Base-by-base conservation (phyloP, 2,329 filamentous ascomycete genomes). In the Bipolaris victoriae region DNA sequence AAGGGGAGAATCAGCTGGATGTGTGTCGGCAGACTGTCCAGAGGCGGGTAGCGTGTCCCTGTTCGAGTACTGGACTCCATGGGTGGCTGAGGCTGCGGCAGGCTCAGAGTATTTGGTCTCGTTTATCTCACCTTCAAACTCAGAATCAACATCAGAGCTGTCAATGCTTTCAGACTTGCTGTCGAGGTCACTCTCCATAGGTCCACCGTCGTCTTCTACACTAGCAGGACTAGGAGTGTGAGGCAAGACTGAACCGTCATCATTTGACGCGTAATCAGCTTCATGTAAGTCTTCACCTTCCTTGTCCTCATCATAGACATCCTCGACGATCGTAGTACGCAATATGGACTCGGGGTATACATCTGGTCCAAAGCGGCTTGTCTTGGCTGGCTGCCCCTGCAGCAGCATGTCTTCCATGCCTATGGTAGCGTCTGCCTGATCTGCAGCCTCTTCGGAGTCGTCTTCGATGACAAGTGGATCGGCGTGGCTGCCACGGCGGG, bases 401-500 rank as follows among this genome's bases (percentile, higher is more conserved):
- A 57, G 35, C 29, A 64, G 29, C 22, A 56, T 44, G 5, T 46
- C 35, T 22, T 64, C 57, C 10, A 52, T 55, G 11, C 56, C 57
- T 50, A 64, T 58, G 40, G 61, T 61, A 41, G 58, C 43, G 1
- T 60, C 57, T 22, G 40, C 40, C 13, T 60, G 45, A 16, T 60
- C 55, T 29, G 58, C 45, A 13, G 55, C 55, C 2, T 40, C 41
- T 36, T 74, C 69, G 13, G 63, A 68, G 26, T 74, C 71, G 31
- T 74, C 70, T 29, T 72, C 70, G 48, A 75, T 61, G 24, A 68
- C 62, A 13, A 76, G 57, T 1, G 73, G 73, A 37, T 76, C 66
- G 13, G 56, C 16, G 58, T 70, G 62, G 36, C 64, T 71, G 26
- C 72, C 72, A 31, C 64, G 61, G 7, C 55, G 40, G 10, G 9